Evolutionary conservation across 345 rosid genomes (phyloP).

Genomic region (Euphorbia lathyris): DNA sequence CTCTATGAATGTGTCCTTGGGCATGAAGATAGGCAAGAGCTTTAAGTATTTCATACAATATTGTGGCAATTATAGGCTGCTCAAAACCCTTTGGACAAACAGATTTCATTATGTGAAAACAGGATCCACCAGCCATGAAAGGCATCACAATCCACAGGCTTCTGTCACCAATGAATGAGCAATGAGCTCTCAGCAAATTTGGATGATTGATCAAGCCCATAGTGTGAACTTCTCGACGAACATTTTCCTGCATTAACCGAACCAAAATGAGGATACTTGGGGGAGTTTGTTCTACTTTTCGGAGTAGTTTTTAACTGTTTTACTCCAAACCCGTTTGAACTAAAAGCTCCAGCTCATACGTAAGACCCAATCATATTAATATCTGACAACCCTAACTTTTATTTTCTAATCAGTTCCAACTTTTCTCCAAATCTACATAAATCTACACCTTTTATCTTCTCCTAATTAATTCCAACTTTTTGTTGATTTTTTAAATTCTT

Average conservation of each 20-base stretch:
- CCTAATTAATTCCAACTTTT: too few species aligned
- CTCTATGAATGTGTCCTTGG: conserved; percentile 96
- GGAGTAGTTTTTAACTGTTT: too few species aligned
- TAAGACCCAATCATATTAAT: too few species aligned
- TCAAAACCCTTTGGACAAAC: conserved; percentile 84
- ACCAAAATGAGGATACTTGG: background rate
- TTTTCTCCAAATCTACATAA: too few species aligned
- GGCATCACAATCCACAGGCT: conserved; percentile 99
- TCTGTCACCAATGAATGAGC: conserved; percentile 77
- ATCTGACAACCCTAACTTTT: too few species aligned
- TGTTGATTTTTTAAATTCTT: too few species aligned
- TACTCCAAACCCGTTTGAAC: too few species aligned
- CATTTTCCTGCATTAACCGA: conserved; percentile 64
- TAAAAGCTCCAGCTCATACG: too few species aligned
- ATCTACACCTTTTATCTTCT: too few species aligned
- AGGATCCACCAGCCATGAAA: conserved; percentile 97
- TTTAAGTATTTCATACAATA: conserved; percentile 81
- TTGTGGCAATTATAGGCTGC: conserved; percentile 85
- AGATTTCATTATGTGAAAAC: conserved; percentile 90
- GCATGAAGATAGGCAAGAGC: conserved; percentile 94
- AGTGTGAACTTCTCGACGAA: conserved; percentile 92
- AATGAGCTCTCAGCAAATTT: conserved; percentile 74
- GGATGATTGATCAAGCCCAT: conserved; percentile 91
- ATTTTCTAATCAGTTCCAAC: too few species aligned
- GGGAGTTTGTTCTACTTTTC: too few species aligned